Base-by-base conservation (phyloP, 331 rosid genomes). In the Malus hybrid region DNA sequence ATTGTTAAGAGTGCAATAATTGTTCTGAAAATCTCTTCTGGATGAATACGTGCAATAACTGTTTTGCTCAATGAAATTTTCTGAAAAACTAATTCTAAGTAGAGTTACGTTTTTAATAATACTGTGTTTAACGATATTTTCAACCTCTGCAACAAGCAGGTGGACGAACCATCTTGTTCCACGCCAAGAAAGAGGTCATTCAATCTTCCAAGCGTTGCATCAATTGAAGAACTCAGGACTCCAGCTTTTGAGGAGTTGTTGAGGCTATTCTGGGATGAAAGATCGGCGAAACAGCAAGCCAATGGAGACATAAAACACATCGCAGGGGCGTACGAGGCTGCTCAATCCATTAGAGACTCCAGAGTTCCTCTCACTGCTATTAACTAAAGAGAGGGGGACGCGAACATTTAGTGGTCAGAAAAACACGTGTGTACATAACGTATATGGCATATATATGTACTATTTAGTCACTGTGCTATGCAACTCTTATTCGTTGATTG, bases 141-240 rank as follows among this genome's bases (percentile, higher is more conserved):
- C 19, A 42, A 62, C 32, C 52, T 72, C 28, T 44, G 7, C 70
- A 29, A 73, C 46, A 29, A 71, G 16, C 80, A 93, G 98, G 93
- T 93, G 62, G 98, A 96, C 32, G 98, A 92, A 86, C 97, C 98
- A 76, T 96, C 99, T 55, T 96, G 99, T 87, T 96, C 98, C 72
- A 96, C 96, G 19, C 99, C 98, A 6, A 88, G 88, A 81, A 89
- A 87, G 81, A 90, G 99, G 79, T 83, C 88, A 29, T 90, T 96
- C 86, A 92, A 90, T 85, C 87, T 96, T 73, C 98, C 98, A 1
- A 90, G 93, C 65, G 80, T 88, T 61, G 83, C 87, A 46, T 90
- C 98, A 32, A 88, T 96, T 54, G 99, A 96, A 84, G 99, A 96
- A 71, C 89, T 96, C 32, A 83, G 87, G 85, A 96, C 98, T 75